Evolutionary conservation across 352 stramenopile genomes (phyloP).

Genomic region (Peronospora farinosa): DNA sequence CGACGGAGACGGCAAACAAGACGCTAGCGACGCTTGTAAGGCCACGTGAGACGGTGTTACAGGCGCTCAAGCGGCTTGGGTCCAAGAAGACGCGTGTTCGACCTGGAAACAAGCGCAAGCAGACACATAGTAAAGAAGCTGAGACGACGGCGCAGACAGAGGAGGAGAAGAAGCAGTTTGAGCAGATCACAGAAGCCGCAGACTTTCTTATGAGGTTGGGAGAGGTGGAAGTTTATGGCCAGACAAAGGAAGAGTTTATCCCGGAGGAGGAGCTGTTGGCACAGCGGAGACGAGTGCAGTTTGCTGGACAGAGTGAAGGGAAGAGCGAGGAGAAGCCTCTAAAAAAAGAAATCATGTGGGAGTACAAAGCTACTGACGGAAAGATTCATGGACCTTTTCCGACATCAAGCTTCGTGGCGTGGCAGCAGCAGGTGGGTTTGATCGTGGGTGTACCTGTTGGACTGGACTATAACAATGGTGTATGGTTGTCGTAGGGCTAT

Average conservation of each 20-base stretch:
- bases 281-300: slow-evolving; percentile 36
- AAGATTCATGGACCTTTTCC: slow-evolving; percentile 71
- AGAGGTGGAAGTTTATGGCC: slow-evolving; percentile 74
- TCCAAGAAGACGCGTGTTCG: slow-evolving; percentile 34
- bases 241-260: slow-evolving; percentile 79
- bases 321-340: slow-evolving; percentile 43
- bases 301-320: slow-evolving; percentile 28
- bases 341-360: slow-evolving; percentile 57
- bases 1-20: slow-evolving; percentile 43
- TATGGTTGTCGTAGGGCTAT: slow-evolving; percentile 45
- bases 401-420: slow-evolving; percentile 65
- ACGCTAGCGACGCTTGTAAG: slow-evolving; percentile 52
- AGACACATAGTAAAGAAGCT: slow-evolving; percentile 28
- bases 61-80: slow-evolving; percentile 65
- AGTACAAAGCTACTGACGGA: slow-evolving; percentile 68
- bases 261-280: slow-evolving; percentile 49
- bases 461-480: neutral
- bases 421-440: slow-evolving; percentile 57
- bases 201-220: slow-evolving; percentile 74
- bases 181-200: slow-evolving; percentile 70
- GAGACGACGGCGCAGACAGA: slow-evolving; percentile 33
- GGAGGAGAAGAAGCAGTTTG: slow-evolving; percentile 75
- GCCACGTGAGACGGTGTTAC: slow-evolving; percentile 67
- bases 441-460: neutral
- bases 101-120: slow-evolving; percentile 53